These are phyloP conservation scores for Ophioceras dolichostomum DNA, from an alignment of 2,329 filamentous ascomycete species.

Conservation along the genomic window DNA sequence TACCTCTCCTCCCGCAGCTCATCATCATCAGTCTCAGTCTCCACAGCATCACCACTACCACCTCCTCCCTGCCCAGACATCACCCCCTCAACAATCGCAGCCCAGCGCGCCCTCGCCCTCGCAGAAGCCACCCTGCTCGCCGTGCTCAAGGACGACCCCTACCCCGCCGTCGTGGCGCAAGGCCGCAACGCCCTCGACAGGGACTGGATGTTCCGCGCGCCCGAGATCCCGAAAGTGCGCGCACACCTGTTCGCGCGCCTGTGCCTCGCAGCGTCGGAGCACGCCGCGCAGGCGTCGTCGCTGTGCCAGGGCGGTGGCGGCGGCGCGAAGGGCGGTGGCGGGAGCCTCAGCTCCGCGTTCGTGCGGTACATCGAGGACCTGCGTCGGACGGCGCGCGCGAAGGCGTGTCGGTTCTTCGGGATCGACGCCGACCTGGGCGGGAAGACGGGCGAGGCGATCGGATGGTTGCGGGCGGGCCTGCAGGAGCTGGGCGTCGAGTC, in stretches of 20 bases:
- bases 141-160: slow-evolving; percentile 89
- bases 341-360: slow-evolving; percentile 47
- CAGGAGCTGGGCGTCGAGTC: slow-evolving; percentile 58
- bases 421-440: slow-evolving; percentile 78
- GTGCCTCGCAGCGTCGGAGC: slow-evolving; percentile 78
- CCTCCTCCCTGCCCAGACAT: slow-evolving; percentile 40
- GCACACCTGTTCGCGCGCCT: slow-evolving; percentile 79
- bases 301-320: slow-evolving; percentile 27
- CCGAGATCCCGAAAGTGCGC: slow-evolving; percentile 77
- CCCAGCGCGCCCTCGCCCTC: slow-evolving; percentile 54
- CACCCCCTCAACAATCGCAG: slow-evolving; percentile 36
- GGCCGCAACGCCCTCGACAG: slow-evolving; percentile 70
- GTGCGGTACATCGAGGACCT: slow-evolving; percentile 66
- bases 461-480: slow-evolving; percentile 71
- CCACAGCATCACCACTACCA: slow-evolving; percentile 15
- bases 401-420: slow-evolving; percentile 81
- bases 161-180: slow-evolving; percentile 70
- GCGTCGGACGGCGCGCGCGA: slow-evolving; percentile 61
- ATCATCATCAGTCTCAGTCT: slow-evolving; percentile 7
- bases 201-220: slow-evolving; percentile 94
- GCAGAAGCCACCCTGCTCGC: slow-evolving; percentile 85
- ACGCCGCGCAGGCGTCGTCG: slow-evolving; percentile 60
- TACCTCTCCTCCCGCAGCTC: slow-evolving; percentile 52
- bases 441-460: slow-evolving; percentile 73
- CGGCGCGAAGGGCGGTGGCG: slow-evolving; percentile 6